phyloP scores from a whole-genome alignment of 2,329 filamentous ascomycete genomes.

The Trichoderma atroviride region DNA sequence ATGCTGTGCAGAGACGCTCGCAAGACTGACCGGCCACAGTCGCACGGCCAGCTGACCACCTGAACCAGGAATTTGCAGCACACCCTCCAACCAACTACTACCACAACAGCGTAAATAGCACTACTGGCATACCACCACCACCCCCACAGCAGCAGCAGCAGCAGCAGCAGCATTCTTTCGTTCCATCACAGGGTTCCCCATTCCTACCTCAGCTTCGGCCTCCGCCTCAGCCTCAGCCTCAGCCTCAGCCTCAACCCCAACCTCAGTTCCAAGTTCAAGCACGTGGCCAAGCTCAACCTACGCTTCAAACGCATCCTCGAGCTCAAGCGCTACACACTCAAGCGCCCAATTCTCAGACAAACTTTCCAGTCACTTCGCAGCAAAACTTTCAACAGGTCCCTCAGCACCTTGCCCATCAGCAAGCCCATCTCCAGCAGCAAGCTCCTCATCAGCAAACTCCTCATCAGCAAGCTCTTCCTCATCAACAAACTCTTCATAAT shows the following conservation, averaged over 20 bases:
- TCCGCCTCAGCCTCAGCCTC: background rate
- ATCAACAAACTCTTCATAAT: background rate
- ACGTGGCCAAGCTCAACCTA: background rate
- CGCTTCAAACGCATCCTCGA: background rate
- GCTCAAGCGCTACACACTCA: background rate
- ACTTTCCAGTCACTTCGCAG: background rate
- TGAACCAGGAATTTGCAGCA: background rate
- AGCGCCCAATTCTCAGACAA: background rate
- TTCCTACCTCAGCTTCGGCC: background rate
- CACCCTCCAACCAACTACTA: background rate
- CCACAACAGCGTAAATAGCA: background rate
- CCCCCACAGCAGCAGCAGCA: background rate
- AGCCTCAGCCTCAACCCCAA: background rate
- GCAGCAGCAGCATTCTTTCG: background rate
- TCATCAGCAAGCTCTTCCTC: too few relatives aligned
- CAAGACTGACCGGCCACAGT: background rate
- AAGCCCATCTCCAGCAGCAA: too few relatives aligned
- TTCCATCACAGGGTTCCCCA: background rate
- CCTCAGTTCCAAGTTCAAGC: background rate
- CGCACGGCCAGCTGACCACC: background rate
- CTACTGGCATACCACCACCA: background rate
- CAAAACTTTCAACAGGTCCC: background rate
- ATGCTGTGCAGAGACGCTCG: background rate
- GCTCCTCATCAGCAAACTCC: too few relatives aligned
- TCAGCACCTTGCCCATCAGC: background rate